Percentiles rank a stretch among this genome's conserved stretches.
Conservation (phyloP, 345 rosid species). For the Crucihimalaya himalaica region DNA sequence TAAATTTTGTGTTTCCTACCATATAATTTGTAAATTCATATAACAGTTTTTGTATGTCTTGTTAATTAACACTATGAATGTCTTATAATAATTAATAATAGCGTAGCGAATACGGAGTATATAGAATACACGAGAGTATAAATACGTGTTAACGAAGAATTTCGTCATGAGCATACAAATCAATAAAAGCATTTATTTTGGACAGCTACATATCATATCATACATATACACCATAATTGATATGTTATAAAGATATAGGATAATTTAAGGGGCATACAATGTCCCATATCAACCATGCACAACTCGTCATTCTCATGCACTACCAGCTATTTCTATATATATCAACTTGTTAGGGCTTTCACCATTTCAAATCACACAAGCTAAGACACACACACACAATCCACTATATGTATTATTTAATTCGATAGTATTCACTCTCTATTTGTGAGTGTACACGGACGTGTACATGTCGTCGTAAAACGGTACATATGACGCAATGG, state of each 20-base stretch:
- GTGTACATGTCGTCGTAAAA: conserved; percentile 34
- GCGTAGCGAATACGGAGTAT: background rate
- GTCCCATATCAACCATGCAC: conserved; percentile 41
- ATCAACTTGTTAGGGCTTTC: conserved; percentile 31
- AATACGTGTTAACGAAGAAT: conserved; percentile 4
- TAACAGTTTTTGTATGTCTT: background rate
- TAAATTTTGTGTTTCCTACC: background rate
- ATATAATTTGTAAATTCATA: background rate
- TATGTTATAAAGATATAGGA: conserved; percentile 14
- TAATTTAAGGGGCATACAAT: conserved; percentile 33
- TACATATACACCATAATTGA: background rate
- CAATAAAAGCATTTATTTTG: conserved; percentile 21
- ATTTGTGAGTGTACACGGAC: conserved; percentile 31
- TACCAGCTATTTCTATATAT: conserved; percentile 34
- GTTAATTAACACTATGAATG: background rate
- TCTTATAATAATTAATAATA: background rate
- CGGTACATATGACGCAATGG: conserved; percentile 28
- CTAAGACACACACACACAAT: background rate
- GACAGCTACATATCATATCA: conserved; percentile 26
- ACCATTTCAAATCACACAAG: conserved; percentile 36
- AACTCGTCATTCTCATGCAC: conserved; percentile 40
- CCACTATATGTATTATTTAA: conserved; percentile 17
- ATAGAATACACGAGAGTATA: background rate
- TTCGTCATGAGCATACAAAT: conserved; percentile 1
- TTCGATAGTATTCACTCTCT: conserved; percentile 18